These are phyloP conservation scores for Aaosphaeria arxii DNA, from an alignment of 2,329 filamentous ascomycete species.

Conservation along the genomic window DNA sequence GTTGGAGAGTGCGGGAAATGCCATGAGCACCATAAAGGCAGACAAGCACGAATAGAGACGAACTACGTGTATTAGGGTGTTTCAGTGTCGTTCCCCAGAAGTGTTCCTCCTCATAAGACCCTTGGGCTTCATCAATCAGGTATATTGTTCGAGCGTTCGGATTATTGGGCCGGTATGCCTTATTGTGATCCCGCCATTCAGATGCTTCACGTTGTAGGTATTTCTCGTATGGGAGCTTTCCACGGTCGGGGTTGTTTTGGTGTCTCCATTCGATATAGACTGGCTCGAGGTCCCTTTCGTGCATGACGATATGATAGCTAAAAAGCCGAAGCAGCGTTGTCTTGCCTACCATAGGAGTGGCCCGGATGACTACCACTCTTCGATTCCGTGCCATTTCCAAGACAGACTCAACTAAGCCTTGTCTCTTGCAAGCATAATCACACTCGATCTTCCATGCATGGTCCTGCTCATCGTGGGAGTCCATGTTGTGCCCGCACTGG, in stretches of 20 bases:
- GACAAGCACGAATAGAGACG: slow-evolving; percentile 1
- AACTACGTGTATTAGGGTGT: background rate
- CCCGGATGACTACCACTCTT: background rate
- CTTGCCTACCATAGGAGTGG: background rate
- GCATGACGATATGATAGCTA: background rate
- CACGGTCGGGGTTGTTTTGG: background rate
- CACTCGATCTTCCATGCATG: background rate
- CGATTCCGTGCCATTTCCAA: background rate
- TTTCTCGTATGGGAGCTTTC: background rate
- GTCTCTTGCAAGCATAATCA: background rate
- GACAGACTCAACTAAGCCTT: background rate
- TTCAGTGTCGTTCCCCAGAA: slow-evolving; percentile 1
- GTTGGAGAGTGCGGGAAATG: background rate
- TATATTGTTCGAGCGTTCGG: slow-evolving; percentile 2
- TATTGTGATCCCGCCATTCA: slow-evolving; percentile 1
- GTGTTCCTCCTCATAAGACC: slow-evolving; percentile 2
- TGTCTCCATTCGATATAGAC: background rate
- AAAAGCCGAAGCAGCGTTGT: background rate
- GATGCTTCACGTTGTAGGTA: background rate
- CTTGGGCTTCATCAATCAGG: slow-evolving; percentile 6
- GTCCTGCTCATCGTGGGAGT: background rate
- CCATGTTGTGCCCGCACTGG: slow-evolving; percentile 1
- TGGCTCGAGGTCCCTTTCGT: background rate
- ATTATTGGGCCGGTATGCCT: slow-evolving; percentile 2
- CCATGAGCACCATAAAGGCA: slow-evolving; percentile 1